phyloP scores from a whole-genome alignment of 2,329 filamentous ascomycete genomes.

The Pseudopyricularia javanii region DNA sequence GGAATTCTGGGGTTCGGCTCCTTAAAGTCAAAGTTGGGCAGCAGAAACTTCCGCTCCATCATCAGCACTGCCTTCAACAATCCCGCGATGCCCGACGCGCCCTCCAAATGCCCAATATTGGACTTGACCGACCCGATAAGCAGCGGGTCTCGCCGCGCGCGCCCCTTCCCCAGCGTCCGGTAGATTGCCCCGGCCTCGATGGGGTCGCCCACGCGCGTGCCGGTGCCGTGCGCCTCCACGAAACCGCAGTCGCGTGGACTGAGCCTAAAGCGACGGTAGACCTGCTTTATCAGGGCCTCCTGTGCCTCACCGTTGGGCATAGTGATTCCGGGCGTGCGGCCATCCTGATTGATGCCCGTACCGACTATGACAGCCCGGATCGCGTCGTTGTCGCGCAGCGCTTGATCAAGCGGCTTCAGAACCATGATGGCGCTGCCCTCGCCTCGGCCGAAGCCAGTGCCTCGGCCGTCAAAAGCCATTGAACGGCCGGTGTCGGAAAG shows the following conservation, averaged over 20 bases:
- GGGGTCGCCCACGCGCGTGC: conserved; percentile 27
- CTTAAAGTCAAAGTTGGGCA: conserved; percentile 37
- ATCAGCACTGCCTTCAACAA: conserved; percentile 15
- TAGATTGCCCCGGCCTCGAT: conserved; percentile 20
- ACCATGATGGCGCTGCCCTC: conserved; percentile 41
- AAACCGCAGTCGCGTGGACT: conserved; percentile 5
- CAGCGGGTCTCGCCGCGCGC: conserved; percentile 8
- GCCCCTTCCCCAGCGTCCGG: conserved; percentile 10
- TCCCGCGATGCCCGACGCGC: conserved; percentile 12
- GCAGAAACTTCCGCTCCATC: conserved; percentile 27
- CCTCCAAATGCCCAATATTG: conserved; percentile 17
- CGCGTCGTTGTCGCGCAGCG: conserved; percentile 5
- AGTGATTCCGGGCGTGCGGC: conserved; percentile 5
- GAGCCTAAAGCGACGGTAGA: not conserved
- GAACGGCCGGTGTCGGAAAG: conserved; percentile 40
- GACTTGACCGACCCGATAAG: conserved; percentile 10
- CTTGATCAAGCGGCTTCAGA: conserved; percentile 26
- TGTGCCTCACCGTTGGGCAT: conserved; percentile 4
- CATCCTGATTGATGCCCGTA: conserved; percentile 5
- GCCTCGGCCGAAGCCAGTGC: conserved; percentile 44
- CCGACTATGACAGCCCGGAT: conserved; percentile 6
- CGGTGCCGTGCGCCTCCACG: conserved; percentile 27
- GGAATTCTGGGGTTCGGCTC: conserved; percentile 34
- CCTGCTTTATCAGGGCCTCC: not conserved
- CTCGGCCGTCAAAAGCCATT: conserved; percentile 34